Evolutionary conservation across 2,329 filamentous ascomycete species (phyloP).

Genomic region (Botrytis galanthina): DNA sequence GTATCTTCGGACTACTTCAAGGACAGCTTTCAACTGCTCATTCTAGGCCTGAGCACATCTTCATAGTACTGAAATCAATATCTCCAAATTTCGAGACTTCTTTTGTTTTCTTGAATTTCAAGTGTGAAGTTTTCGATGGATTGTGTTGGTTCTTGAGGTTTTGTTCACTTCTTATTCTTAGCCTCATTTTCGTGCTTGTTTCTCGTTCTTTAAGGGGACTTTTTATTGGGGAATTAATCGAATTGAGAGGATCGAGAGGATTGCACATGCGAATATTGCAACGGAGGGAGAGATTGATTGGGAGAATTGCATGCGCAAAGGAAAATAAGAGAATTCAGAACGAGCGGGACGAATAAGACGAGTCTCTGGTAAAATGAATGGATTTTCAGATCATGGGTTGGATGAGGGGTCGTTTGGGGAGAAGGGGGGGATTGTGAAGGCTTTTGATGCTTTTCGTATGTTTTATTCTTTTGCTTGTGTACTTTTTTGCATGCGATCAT

Average conservation of each 20-base stretch:
- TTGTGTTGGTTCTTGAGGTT: background rate
- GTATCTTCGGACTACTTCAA: background rate
- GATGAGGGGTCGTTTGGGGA: slow-evolving; percentile 80
- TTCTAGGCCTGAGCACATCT: slow-evolving; percentile 12
- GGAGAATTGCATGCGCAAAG: background rate
- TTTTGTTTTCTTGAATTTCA: background rate
- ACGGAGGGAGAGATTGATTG: background rate
- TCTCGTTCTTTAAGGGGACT: background rate
- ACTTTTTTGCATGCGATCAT: background rate
- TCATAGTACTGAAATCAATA: background rate
- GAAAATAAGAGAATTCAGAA: background rate
- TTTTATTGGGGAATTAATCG: background rate
- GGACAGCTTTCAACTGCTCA: slow-evolving; percentile 16
- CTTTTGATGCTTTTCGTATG: slow-evolving; percentile 97
- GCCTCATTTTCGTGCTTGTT: background rate
- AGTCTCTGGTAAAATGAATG: slow-evolving; percentile 59
- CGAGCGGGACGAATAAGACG: background rate
- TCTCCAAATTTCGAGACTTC: background rate
- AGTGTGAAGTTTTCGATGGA: background rate
- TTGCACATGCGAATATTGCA: background rate
- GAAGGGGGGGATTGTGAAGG: slow-evolving; percentile 68
- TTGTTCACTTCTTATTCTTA: background rate
- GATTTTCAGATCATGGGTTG: slow-evolving; percentile 66
- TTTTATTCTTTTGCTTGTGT: slow-evolving; percentile 29
- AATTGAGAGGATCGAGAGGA: background rate